Percentiles rank a stretch among this genome's conserved stretches.
Conservation (phyloP, 495 filamentous ascomycete genomes). For the Penicillium tannophilum region DNA sequence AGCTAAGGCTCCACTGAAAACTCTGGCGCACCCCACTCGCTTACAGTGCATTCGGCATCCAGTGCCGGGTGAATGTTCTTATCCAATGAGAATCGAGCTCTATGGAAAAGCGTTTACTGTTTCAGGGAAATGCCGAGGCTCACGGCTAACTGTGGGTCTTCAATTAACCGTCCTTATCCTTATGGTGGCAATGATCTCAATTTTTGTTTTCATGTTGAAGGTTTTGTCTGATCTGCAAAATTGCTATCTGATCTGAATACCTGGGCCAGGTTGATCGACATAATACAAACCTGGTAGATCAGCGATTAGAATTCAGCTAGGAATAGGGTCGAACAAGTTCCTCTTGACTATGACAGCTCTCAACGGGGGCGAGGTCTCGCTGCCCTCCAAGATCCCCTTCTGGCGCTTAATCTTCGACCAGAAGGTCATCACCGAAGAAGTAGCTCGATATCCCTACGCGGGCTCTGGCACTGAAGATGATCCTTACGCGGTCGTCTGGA, state of each 20-base stretch:
- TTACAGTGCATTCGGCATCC: background rate
- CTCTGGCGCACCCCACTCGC: background rate
- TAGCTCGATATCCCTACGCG: constrained; percentile 56
- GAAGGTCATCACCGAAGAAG: constrained; percentile 50
- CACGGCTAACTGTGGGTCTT: constrained; percentile 17
- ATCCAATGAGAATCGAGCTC: background rate
- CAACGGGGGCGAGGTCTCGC: constrained; percentile 22
- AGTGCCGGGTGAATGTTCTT: background rate
- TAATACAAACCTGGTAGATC: background rate
- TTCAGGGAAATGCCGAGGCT: background rate
- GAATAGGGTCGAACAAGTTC: background rate
- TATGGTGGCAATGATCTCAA: constrained; percentile 5
- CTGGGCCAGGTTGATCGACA: background rate
- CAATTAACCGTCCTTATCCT: constrained; percentile 5
- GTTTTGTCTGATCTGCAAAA: background rate
- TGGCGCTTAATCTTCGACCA: constrained; percentile 51
- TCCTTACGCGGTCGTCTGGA: constrained; percentile 70
- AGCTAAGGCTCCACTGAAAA: background rate
- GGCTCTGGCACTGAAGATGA: constrained; percentile 69
- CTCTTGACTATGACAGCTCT: constrained; percentile 11
- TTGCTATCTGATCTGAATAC: background rate
- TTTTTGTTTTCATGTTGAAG: background rate
- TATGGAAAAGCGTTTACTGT: background rate
- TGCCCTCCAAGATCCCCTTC: constrained; percentile 34
- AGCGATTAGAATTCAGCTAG: background rate